Evolutionary conservation across 495 filamentous ascomycete genomes (phyloP).

Genomic region (Cladorrhinum samala): DNA sequence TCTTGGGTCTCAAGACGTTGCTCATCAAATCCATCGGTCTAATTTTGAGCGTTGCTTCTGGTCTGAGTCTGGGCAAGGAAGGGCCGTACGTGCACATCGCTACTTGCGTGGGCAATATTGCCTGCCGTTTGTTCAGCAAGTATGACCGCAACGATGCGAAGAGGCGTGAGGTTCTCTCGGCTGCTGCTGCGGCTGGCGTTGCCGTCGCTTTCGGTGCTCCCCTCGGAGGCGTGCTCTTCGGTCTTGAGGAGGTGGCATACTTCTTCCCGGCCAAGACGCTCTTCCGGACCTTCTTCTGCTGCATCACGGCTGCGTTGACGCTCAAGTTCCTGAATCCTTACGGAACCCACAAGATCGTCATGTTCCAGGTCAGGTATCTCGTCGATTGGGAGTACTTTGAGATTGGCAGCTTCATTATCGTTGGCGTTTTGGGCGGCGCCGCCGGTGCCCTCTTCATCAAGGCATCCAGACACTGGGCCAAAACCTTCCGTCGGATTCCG

Average conservation of each 20-base stretch:
- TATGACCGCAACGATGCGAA: constrained; percentile 89
- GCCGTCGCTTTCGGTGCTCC: constrained; percentile 94
- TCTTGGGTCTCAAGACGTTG: constrained; percentile 83
- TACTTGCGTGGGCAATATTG: constrained; percentile 91
- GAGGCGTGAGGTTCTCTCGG: constrained; percentile 85
- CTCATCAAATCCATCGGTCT: constrained; percentile 79
- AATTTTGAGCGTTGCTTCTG: constrained; percentile 84
- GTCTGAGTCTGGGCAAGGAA: constrained; percentile 91
- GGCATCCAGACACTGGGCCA: constrained; percentile 81
- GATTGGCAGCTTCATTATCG: constrained; percentile 72
- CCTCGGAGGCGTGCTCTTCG: constrained; percentile 88
- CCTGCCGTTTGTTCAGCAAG: constrained; percentile 85
- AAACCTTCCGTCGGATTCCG: constrained; percentile 74
- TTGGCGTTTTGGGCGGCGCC: constrained; percentile 79
- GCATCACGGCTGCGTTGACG: constrained; percentile 83
- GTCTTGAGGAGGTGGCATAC: constrained; percentile 90
- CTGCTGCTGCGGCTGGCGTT: constrained; percentile 86
- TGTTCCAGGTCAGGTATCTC: constrained; percentile 91
- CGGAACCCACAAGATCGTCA: constrained; percentile 90
- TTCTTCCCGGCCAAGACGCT: constrained; percentile 98
- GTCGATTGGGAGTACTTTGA: constrained; percentile 94
- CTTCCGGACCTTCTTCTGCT: constrained; percentile 97
- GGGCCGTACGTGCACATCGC: constrained; percentile 97
- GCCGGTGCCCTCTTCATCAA: constrained; percentile 94
- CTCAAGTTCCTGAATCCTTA: constrained; percentile 95